Evolutionary conservation across 2,329 filamentous ascomycete genomes (phyloP), one percentile per base, ranked within the genome.

Genomic region (Ilyonectria mors-panacis): DNA sequence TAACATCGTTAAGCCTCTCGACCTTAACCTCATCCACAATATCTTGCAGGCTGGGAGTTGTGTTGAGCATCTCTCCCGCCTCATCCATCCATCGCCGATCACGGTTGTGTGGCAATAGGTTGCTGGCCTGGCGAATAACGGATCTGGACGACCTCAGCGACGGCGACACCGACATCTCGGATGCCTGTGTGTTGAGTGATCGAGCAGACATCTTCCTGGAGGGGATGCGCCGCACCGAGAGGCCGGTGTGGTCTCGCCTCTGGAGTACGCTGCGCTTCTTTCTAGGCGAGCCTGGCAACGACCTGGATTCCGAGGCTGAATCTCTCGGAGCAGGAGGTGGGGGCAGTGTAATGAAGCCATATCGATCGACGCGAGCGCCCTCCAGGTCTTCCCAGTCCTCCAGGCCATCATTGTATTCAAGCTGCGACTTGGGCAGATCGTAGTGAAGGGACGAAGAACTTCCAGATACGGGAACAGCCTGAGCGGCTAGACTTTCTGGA

Each of bases 341-440:
- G 23, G 82, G 83, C 48, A 81, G 76, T 59, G 79, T 85, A 73
- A 92, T 92, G 80, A 92, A 92, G 67, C 90, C 90, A 75, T 92
- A 92, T 75, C 90, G 86, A 80, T 92, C 90, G 68, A 92, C 87
- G 76, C 89, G 86, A 56, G 82, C 83, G 35, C 85, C 88, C 59
- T 89, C 82, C 2, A 92, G 81, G 70, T 92, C 88, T 73, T 91
- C 87, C 89, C 89, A 92, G 74, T 92, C 89, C 76, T 92, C 90
- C 21, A 91, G 81, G 17, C 88, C 88, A 53, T 88, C 87, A 15
- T 87, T 87, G 45, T 86, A 79, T 73, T 89, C 86, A 66, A 84
- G 82, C 55, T 81, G 80, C 73, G 77, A 76, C 66, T 80, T 76
- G 58, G 74, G 39, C 53, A 72, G 74, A 58, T 84, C 83, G 79